Evolutionary conservation across 2,329 filamentous ascomycete genomes (phyloP).

Genomic region (Beauveria bassiana): DNA sequence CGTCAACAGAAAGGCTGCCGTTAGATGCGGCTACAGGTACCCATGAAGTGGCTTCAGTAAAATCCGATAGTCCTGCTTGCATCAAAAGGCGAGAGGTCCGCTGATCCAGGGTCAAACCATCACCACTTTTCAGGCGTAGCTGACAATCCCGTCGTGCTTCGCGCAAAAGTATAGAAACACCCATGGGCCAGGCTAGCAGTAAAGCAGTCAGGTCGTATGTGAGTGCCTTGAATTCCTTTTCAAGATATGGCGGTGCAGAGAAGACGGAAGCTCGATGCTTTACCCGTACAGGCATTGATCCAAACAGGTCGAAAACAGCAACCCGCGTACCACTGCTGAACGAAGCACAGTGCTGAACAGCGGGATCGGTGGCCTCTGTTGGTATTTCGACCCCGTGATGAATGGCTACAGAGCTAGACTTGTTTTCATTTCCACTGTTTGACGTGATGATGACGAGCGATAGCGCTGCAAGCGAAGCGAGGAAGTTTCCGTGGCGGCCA

Average conservation of each 20-base stretch:
- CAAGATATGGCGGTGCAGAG: constrained; percentile 40
- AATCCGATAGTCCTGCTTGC: constrained; percentile 57
- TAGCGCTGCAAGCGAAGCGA: constrained; percentile 67
- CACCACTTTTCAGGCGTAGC: constrained; percentile 27
- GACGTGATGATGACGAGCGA: constrained; percentile 74
- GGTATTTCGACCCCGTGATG: constrained; percentile 61
- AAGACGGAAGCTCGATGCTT: constrained; percentile 61
- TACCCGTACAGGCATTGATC: constrained; percentile 81
- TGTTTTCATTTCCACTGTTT: constrained; percentile 51
- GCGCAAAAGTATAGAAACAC: constrained; percentile 49
- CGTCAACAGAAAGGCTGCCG: constrained; percentile 53
- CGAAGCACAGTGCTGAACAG: constrained; percentile 47
- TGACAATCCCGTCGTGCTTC: constrained; percentile 37
- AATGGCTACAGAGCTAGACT: constrained; percentile 58
- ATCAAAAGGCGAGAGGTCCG: constrained; percentile 45
- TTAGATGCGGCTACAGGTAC: constrained; percentile 61
- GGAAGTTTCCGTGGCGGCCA: constrained; percentile 65
- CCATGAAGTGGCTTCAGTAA: constrained; percentile 52
- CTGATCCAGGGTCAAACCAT: constrained; percentile 15
- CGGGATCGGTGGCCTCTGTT: constrained; percentile 53
- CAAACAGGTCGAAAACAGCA: constrained; percentile 73
- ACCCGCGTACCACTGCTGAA: constrained; percentile 67
- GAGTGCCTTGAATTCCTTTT: constrained; percentile 59
- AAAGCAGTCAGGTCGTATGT: constrained; percentile 52
- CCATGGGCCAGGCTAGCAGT: constrained; percentile 59